Base-by-base conservation (phyloP, 345 rosid species). In the Viola odorata region DNA sequence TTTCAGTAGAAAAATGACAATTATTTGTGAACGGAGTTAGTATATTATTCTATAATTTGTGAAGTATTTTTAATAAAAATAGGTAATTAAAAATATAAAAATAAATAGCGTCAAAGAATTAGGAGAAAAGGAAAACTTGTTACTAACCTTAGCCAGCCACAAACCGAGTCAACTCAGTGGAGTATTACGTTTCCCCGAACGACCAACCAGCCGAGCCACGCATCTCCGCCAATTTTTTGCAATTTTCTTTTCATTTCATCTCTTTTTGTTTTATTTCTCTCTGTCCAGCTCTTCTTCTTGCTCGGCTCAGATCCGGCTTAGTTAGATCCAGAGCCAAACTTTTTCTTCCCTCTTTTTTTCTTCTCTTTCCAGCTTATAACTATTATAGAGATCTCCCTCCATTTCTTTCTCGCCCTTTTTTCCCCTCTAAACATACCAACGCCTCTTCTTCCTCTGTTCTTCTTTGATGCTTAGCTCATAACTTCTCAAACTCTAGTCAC, bases 261-360 rank as follows among this genome's bases (percentile, higher is more conserved):
- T 4, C 13, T 10, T 47, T 47, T 47, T 7, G 50, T 47, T 47
- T 11, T 47, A 7, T 47, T 10, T 55, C 69, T 37, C 53, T 37
- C 42, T 50, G 45, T 37, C 45, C 12, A 44, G 13, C 11, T 52
- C 68, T 64, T 50, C 45, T 12, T 56, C 65, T 44, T 37, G 66
- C 75, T 78, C 87, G 82, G 86, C 92, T 81, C 69, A 73, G 89
- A 83, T 88, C 83, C 77, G 80, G 80, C 85, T 71, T 45, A 73
- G 71, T 76, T 69, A 50, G 68, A 63, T 70, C 60, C 71, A 69
- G 73, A 77, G 81, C 87, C 78, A 70, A 73, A 68, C 72, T 41
- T 47, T 47, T 23, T 23, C 32, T 47, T 12, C 50, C 13, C 45
- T 42, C 50, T 47, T 47, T 47, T 50, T 23, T 23, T 23, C 32